Percentiles rank a stretch among this genome's conserved stretches.
Evolutionary conservation across 2,329 filamentous ascomycete genomes (phyloP).

Genomic region (Sclerotinia sclerotiorum): DNA sequence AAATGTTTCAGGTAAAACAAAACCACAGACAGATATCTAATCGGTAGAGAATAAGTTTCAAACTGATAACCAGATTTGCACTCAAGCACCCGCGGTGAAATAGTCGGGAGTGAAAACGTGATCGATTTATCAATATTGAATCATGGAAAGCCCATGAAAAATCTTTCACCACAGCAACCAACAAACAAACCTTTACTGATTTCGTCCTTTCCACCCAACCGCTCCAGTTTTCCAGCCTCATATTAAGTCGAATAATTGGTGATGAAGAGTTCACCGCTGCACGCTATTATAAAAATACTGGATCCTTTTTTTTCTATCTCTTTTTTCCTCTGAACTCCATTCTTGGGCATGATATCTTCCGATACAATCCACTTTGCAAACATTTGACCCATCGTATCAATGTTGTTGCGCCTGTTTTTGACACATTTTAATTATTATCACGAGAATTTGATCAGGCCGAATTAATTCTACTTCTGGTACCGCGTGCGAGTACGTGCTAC

Average conservation of each 20-base stretch:
- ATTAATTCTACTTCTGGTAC: not conserved
- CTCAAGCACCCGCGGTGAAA: not conserved
- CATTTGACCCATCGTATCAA: too few species aligned
- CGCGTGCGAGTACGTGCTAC: not conserved
- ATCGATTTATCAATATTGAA: conserved; percentile 11
- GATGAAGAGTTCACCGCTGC: too few species aligned
- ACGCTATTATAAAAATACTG: too few species aligned
- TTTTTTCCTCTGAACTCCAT: too few species aligned
- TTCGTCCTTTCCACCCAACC: too few species aligned
- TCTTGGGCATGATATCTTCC: too few species aligned
- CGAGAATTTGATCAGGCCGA: not conserved
- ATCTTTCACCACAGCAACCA: conserved; percentile 8
- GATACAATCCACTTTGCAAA: not conserved
- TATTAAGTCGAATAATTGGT: too few species aligned
- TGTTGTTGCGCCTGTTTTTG: not conserved
- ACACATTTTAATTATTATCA: not conserved
- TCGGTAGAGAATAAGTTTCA: too few species aligned
- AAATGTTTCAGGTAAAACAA: too few species aligned
- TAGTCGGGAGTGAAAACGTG: not conserved
- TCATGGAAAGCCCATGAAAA: not conserved
- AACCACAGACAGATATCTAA: too few species aligned
- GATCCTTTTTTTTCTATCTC: too few species aligned
- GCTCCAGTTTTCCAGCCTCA: too few species aligned
- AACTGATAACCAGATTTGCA: not conserved
- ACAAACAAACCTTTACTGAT: not conserved